These are phyloP conservation scores for Exobasidium cylindrosporum DNA, from an alignment of 1,284 basidiomycete genomes.

Conservation along the genomic window DNA sequence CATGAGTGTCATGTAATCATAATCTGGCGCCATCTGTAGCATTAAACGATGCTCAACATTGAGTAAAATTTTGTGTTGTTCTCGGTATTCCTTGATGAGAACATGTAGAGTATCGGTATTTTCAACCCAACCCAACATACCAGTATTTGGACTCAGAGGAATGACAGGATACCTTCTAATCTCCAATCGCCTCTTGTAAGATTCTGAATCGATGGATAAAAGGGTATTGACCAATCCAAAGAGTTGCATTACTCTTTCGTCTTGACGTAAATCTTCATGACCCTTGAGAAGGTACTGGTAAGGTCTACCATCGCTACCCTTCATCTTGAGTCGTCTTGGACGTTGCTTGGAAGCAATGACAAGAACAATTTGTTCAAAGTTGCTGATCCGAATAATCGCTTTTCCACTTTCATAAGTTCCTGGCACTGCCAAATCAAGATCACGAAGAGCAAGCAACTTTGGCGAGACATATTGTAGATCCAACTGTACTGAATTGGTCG, in stretches of 20 bases:
- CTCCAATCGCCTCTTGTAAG: conserved; percentile 92
- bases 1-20: conserved; percentile 86
- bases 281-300: conserved; percentile 94
- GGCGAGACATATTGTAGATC: conserved; percentile 98
- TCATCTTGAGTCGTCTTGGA: conserved; percentile 81
- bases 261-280: conserved; percentile 97
- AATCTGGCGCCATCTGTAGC: conserved; percentile 99
- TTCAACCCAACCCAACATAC: conserved; percentile 90
- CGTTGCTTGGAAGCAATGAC: conserved; percentile 99
- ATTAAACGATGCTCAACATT: conserved; percentile 98
- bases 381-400: conserved; percentile 77
- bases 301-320: conserved; percentile 87
- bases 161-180: conserved; percentile 93
- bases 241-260: conserved; percentile 98
- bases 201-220: conserved; percentile 85
- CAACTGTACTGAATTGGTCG: conserved; percentile 71
- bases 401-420: conserved; percentile 93
- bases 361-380: conserved; percentile 58
- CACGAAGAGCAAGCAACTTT: conserved; percentile 78
- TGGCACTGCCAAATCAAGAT: conserved; percentile 90
- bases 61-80: conserved; percentile 75
- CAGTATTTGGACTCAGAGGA: conserved; percentile 92
- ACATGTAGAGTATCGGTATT: conserved; percentile 98
- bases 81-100: conserved; percentile 71
- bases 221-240: conserved; percentile 96